Percentiles rank a stretch among this genome's conserved stretches.
Evolutionary conservation across 768 basidiomycete species (phyloP).

Genomic region (Saitozyma sp.): DNA sequence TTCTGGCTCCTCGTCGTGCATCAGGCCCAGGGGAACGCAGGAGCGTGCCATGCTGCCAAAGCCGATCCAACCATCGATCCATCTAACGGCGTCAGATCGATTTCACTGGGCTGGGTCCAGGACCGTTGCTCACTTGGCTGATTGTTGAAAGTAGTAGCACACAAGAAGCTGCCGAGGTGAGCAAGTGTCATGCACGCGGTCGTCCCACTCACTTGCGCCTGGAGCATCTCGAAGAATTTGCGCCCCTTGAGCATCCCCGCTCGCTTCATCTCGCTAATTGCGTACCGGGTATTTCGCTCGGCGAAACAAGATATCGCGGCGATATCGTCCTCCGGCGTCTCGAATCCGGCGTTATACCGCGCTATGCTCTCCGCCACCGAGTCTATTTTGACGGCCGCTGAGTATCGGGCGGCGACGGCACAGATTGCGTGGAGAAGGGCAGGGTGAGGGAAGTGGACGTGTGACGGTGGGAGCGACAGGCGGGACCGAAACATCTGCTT

Average conservation of each 20-base stretch:
- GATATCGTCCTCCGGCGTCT: constrained; percentile 16
- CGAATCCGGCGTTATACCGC: not conserved
- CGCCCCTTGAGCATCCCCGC: constrained; percentile 13
- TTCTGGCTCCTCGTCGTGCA: constrained; percentile 11
- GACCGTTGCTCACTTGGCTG: not conserved
- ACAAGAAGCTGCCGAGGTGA: constrained; percentile 2
- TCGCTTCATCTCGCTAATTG: constrained; percentile 9
- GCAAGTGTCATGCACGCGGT: not conserved
- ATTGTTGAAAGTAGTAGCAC: constrained; percentile 20
- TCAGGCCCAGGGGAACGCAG: constrained; percentile 33
- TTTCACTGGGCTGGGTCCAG: too few species aligned
- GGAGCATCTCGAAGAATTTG: constrained; percentile 31
- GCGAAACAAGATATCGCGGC: constrained; percentile 31
- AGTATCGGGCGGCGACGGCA: constrained; percentile 74
- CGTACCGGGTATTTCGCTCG: constrained; percentile 37
- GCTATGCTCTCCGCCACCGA: constrained; percentile 18
- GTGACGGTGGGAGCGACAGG: constrained; percentile 65
- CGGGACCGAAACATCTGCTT: constrained; percentile 64
- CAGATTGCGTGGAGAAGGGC: constrained; percentile 79
- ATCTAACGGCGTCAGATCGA: constrained; percentile 2
- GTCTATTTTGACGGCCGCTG: constrained; percentile 55
- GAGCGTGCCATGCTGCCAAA: constrained; percentile 21
- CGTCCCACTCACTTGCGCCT: constrained; percentile 23
- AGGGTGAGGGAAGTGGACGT: constrained; percentile 70
- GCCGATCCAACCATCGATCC: constrained; percentile 43